Evolutionary conservation across 805 yeast genomes (phyloP).

Genomic region (Candida nanaspora): DNA sequence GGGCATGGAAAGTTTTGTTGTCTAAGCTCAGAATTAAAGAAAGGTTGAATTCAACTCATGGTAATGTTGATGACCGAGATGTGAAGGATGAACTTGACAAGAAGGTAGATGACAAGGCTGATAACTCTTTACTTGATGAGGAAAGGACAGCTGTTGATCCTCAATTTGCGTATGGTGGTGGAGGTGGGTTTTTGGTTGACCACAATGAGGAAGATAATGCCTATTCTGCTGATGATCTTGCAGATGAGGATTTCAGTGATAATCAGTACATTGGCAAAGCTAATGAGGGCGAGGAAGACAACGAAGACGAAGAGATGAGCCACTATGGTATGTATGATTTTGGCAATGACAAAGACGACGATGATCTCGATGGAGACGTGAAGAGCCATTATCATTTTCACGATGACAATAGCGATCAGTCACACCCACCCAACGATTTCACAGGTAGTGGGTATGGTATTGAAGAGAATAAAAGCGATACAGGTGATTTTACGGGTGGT

Average conservation of each 20-base stretch:
- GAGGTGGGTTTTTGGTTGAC: background rate
- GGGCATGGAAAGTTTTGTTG: conserved; percentile 47
- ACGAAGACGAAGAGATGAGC: conserved; percentile 2
- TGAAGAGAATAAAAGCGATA: background rate
- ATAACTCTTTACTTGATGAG: conserved; percentile 5
- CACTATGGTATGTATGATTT: background rate
- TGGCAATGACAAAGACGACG: background rate
- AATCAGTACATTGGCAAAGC: conserved; percentile 6
- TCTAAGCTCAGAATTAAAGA: conserved; percentile 40
- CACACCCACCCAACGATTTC: too few species aligned
- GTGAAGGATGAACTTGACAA: conserved; percentile 9
- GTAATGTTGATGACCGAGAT: conserved; percentile 19
- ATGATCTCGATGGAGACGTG: background rate
- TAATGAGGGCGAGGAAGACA: background rate
- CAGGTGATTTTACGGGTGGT: conserved; percentile 9
- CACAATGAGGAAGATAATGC: background rate
- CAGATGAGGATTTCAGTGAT: background rate
- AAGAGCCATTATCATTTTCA: background rate
- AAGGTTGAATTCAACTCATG: conserved; percentile 43
- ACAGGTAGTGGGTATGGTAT: too few species aligned
- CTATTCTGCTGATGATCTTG: background rate
- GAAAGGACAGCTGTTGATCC: conserved; percentile 4
- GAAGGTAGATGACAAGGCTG: conserved; percentile 18
- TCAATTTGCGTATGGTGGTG: conserved; percentile 15
- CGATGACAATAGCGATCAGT: too few species aligned